Evolutionary conservation across 2,329 filamentous ascomycete genomes (phyloP).

Genomic region (Aureobasidium sp.): DNA sequence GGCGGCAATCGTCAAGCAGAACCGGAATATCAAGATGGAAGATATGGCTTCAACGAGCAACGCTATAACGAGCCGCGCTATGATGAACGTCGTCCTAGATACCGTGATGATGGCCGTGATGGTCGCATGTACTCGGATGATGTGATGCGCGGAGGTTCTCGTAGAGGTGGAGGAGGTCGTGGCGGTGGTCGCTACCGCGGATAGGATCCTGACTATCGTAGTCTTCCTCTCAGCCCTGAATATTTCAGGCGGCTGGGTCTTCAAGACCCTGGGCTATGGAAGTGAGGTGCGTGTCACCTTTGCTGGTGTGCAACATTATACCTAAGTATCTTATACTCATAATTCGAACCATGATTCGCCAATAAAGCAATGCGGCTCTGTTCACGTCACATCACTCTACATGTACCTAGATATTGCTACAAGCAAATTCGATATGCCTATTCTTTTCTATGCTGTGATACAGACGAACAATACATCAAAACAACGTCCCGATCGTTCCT

Average conservation of each 20-base stretch:
- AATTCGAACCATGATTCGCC: background rate
- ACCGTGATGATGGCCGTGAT: conserved; percentile 31
- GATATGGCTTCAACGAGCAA: conserved; percentile 44
- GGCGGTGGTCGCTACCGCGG: conserved; percentile 31
- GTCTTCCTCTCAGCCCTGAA: background rate
- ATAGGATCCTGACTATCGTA: conserved; percentile 18
- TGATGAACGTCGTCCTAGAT: conserved; percentile 26
- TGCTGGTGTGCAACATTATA: background rate
- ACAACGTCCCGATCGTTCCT: background rate
- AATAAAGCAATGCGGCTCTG: background rate
- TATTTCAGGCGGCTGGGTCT: background rate
- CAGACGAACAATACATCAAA: background rate
- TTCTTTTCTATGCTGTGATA: background rate
- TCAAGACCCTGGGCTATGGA: background rate
- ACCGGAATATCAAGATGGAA: conserved; percentile 46
- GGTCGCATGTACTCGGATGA: conserved; percentile 35
- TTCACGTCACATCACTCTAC: background rate
- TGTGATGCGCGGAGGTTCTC: conserved; percentile 23
- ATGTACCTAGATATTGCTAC: background rate
- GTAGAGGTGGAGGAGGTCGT: conserved; percentile 26
- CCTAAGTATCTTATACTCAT: conserved; percentile 1
- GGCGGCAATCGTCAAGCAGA: conserved; percentile 32
- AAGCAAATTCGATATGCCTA: background rate
- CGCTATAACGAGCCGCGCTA: conserved; percentile 25
- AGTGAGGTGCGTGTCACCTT: background rate